These are phyloP conservation scores for Silene latifolia DNA, from an alignment of 148 eudicot genomes.

Conservation along the genomic window DNA sequence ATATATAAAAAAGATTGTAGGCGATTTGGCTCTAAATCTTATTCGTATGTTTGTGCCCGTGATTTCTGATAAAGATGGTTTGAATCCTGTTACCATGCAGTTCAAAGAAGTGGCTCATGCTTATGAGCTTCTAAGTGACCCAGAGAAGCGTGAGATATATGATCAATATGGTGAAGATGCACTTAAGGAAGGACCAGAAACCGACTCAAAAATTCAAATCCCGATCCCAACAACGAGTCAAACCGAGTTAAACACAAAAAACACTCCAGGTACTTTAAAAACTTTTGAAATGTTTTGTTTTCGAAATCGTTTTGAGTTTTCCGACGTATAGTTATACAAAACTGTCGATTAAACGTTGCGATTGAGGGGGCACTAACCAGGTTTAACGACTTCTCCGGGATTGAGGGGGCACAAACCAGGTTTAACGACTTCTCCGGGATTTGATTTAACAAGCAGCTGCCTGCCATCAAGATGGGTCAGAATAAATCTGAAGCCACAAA, in stretches of 20 bases:
- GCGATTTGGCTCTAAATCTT: not conserved
- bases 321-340: no score
- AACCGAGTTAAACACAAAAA: no score
- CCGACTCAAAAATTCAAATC: no score
- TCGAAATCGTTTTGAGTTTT: no score
- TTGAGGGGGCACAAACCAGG: no score
- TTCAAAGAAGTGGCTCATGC: conserved; percentile 78
- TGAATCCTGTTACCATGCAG: conserved; percentile 26
- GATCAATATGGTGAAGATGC: conserved; percentile 82
- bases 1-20: no score
- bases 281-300: no score
- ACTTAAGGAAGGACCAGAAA: conserved; percentile 85
- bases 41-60: not conserved
- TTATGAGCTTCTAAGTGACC: conserved; percentile 70
- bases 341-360: no score
- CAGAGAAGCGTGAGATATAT: conserved; percentile 73
- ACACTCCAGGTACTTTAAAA: no score
- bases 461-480: conserved; percentile 59
- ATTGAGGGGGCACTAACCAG: no score
- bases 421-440: conserved; percentile 67
- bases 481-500: conserved; percentile 53
- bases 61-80: not conserved
- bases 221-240: no score
- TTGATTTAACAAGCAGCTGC: conserved; percentile 57
- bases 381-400: no score